phyloP scores from a whole-genome alignment of 768 basidiomycete genomes.

The Psilocybe cubensis region DNA sequence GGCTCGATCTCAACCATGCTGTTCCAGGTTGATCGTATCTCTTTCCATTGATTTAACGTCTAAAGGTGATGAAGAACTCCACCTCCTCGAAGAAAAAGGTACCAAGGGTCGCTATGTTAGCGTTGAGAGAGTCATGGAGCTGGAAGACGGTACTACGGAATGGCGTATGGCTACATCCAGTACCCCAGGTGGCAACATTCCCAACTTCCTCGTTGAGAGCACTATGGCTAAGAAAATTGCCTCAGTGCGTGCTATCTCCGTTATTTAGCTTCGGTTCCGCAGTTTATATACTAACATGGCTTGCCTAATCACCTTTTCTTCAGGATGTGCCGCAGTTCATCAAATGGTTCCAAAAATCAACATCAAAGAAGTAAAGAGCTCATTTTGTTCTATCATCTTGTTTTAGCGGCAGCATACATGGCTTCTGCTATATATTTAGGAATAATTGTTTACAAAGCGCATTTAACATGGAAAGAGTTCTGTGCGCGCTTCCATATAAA shows the following conservation, averaged over 20 bases:
- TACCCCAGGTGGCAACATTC: constrained; percentile 71
- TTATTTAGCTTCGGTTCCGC: not conserved
- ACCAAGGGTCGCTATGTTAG: constrained; percentile 69
- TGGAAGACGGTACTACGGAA: constrained; percentile 65
- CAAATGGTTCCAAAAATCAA: constrained; percentile 55
- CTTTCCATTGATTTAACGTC: constrained; percentile 69
- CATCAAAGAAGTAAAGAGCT: constrained; percentile 9
- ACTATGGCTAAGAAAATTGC: constrained; percentile 67
- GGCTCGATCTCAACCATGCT: constrained; percentile 14
- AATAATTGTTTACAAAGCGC: no score
- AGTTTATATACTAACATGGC: no score
- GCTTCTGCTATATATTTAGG: no score
- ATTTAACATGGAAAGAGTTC: no score
- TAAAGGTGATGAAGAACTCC: constrained; percentile 54
- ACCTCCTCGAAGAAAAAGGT: constrained; percentile 60
- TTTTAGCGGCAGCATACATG: no score
- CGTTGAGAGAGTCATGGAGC: constrained; percentile 67
- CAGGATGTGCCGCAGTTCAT: constrained; percentile 79
- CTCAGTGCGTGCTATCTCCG: constrained; percentile 41
- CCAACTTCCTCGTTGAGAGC: constrained; percentile 62
- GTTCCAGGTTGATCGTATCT: constrained; percentile 53
- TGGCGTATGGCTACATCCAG: constrained; percentile 85
- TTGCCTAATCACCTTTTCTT: no score
- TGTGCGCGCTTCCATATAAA: no score
- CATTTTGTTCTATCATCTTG: not conserved